Conservation (phyloP, 768 basidiomycete genomes). For the Leccinellum rugosiceps region DNA sequence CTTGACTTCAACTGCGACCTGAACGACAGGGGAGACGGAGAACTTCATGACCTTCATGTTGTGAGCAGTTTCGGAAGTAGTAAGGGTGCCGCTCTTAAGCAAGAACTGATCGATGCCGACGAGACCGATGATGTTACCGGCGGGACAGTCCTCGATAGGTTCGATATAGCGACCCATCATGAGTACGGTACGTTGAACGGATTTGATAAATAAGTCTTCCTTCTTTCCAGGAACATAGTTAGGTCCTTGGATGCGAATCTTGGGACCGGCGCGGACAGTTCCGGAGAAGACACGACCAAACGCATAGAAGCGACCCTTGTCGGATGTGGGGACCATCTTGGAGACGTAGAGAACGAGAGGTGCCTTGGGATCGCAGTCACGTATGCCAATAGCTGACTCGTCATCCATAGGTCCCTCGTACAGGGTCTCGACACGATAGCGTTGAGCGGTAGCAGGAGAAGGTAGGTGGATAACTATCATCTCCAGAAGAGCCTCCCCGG, state of each 20-base stretch:
- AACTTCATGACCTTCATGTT: slow-evolving; percentile 99
- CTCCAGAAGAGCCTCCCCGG: slow-evolving; percentile 97
- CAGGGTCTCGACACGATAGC: slow-evolving; percentile 98
- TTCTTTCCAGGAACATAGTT: slow-evolving; percentile 99
- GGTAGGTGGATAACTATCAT: slow-evolving; percentile 99
- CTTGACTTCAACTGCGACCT: slow-evolving; percentile 99
- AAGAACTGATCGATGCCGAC: slow-evolving; percentile 99
- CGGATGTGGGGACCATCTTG: slow-evolving; percentile 99
- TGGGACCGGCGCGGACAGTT: slow-evolving; percentile 94
- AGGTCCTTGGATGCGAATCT: slow-evolving; percentile 98
- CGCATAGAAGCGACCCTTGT: slow-evolving; percentile 99
- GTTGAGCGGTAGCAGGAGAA: slow-evolving; percentile 94
- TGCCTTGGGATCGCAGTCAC: slow-evolving; percentile 94
- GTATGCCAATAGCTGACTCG: slow-evolving; percentile 97
- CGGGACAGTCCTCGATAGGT: slow-evolving; percentile 98
- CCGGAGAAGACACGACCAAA: slow-evolving; percentile 99
- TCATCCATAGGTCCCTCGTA: slow-evolving; percentile 99
- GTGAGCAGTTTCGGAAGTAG: slow-evolving; percentile 96
- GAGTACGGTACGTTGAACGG: slow-evolving; percentile 96
- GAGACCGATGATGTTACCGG: slow-evolving; percentile 98
- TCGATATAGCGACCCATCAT: slow-evolving; percentile 99
- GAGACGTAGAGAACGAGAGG: slow-evolving; percentile 98
- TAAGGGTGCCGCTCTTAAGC: slow-evolving; percentile 98
- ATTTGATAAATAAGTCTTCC: slow-evolving; percentile 96
- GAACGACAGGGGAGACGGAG: slow-evolving; percentile 99